Base-by-base conservation (phyloP, 495 filamentous ascomycete genomes). In the Parmelia sp. region DNA sequence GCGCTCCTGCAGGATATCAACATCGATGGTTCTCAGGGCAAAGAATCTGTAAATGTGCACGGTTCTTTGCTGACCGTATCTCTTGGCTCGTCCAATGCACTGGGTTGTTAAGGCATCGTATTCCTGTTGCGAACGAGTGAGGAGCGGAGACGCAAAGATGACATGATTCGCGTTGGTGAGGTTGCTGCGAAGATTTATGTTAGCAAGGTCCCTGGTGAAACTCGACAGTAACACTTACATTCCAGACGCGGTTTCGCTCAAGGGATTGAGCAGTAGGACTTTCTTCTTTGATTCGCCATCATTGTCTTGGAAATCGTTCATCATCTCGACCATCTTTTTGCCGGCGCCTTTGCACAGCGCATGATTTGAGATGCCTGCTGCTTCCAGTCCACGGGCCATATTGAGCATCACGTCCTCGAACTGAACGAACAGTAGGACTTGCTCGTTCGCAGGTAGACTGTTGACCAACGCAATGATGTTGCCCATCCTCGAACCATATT, bases 121-220 rank as follows among this genome's bases (percentile, higher is more conserved):
- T 17, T 81, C 75, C 35, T 84, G 76, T 57, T 87, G 79, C 2
- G 82, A 78, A 8, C 76, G 67, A 0, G 81, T 74, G 4, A 86
- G 75, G 3, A 85, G 71, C 3, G 90, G 89, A 0, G 80, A 82
- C 15, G 88, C 73, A 71, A 96, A 93, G 58, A 95, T 81, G 39
- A 92, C 77, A 65, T 94, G 90, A 62, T 90, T 92, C 0, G 90
- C 89, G 45, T 82, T 80, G 57, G 86, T 85, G 4, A 94, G 75
- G 69, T 95, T 95, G 25, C 86, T 88, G 66, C 15, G 12, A 10
- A 9, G 9, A 7, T 4, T 36, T 11, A 29, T 12, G 27, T 64
- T 57, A 66, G 53, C 33, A 58, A 25, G 19, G 19, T 2, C 29
- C 47, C 36, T n/a, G 14, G 4, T 40, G 53, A 14, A 58, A 25